Base-by-base conservation (phyloP, 1,139 yeast species). In the Wickerhamomyces sp. region DNA sequence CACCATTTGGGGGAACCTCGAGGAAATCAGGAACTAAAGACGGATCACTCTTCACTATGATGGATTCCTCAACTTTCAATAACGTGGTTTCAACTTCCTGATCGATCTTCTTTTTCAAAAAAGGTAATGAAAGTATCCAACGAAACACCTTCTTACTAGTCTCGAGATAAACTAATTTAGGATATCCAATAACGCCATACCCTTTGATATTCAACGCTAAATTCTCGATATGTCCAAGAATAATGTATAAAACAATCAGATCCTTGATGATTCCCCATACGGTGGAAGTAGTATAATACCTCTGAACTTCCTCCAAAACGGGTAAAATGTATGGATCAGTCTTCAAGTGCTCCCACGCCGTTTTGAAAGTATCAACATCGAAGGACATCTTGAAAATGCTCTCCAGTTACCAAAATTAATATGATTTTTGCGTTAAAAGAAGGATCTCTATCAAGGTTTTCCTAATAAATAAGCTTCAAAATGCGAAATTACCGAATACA, bases 1-100 rank as follows among this genome's bases (percentile, higher is more conserved):
- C 53, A 0, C 95, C 95, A 1, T 52, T 37, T 4, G 46, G 51
- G 0, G 96, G 96, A 6, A 88, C 56, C 17, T n/a, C 10, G 4
- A 29, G 27, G 35, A 78, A 76, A 45, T 73, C 75, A 12, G 60
- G 55, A 31, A 79, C 57, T 0, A 52, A 49, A 0, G 63, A 61
- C 40, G 16, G 7, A 18, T 26, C 28, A n/a, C 75, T 72, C 44
- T 75, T 75, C 36, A 66, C 64, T 37, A 86, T 70, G 39, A 86
- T 49, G 20, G 68, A 68, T 0, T 58, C 47, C 42, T 86, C 85
- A 31, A 89, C 62, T 30, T 66, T 63, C 0, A 41, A 52, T 9
- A 73, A 56, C 0, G 76, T 73, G 28, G 64, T 62, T 11, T 43
- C 45, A 12, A 89, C 68, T 54, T 88, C 91, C 15, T 57, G 50